These are phyloP conservation scores for Lactarius evosmus DNA, from an alignment of 768 basidiomycete genomes.

Conservation along the genomic window DNA sequence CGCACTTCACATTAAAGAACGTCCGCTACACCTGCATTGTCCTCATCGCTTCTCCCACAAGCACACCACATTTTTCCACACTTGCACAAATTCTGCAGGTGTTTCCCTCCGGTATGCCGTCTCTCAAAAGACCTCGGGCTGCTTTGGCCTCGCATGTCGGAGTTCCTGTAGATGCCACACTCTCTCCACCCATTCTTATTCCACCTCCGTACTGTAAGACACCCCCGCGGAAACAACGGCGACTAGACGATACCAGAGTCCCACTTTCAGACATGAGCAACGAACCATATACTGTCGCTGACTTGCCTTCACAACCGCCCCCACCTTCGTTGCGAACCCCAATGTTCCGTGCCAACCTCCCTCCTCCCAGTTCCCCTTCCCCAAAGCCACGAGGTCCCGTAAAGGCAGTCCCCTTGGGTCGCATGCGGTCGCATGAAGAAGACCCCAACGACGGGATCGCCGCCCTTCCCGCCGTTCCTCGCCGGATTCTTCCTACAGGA, in stretches of 20 bases:
- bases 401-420: slow-evolving; percentile 3
- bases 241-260: slow-evolving; percentile 19
- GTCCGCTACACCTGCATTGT: slow-evolving; percentile 19
- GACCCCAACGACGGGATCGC: slow-evolving; percentile 10
- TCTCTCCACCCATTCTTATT: slow-evolving; percentile 6
- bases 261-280: slow-evolving; percentile 26
- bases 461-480: slow-evolving; percentile 17
- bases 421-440: slow-evolving; percentile 20
- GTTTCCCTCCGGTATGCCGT: slow-evolving; percentile 17
- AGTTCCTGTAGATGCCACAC: slow-evolving; percentile 20
- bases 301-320: slow-evolving; percentile 1
- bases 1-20: slow-evolving; percentile 27
- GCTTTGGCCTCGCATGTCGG: slow-evolving; percentile 7
- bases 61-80: slow-evolving; percentile 24
- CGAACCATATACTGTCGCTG: background rate
- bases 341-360: slow-evolving; percentile 4
- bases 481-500: slow-evolving; percentile 15
- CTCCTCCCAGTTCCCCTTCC: background rate
- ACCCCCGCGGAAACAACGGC: slow-evolving; percentile 21
- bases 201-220: slow-evolving; percentile 21
- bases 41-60: slow-evolving; percentile 25
- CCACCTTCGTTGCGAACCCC: slow-evolving; percentile 7
- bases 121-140: slow-evolving; percentile 24
- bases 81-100: slow-evolving; percentile 14
- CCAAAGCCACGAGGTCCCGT: slow-evolving; percentile 8